A percentile compares a stretch with the other conserved stretches of the same genome.
Evolutionary conservation across 2,329 filamentous ascomycete species (phyloP).

Genomic region (Cytospora chrysosperma): DNA sequence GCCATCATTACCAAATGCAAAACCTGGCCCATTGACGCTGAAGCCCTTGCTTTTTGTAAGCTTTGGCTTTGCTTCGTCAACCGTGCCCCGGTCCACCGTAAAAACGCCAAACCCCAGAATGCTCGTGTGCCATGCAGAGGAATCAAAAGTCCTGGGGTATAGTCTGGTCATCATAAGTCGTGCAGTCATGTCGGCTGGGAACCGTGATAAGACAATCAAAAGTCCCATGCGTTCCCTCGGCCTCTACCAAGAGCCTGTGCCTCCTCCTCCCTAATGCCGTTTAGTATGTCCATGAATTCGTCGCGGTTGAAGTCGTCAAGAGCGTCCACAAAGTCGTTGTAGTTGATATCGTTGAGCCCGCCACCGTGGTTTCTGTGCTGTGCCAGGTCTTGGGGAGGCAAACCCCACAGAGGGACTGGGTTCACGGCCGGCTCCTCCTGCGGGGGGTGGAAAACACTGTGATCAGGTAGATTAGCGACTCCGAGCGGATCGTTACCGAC

Average conservation of each 20-base stretch:
- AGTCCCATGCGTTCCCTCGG: neutral
- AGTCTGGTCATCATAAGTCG: slow-evolving; percentile 1
- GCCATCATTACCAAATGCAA: neutral
- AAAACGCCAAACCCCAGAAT: neutral
- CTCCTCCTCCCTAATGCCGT: neutral
- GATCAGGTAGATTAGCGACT: slow-evolving; percentile 13
- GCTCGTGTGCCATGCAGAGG: neutral
- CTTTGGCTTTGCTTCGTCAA: neutral
- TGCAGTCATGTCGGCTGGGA: neutral
- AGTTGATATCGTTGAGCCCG: neutral
- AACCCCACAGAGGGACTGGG: neutral
- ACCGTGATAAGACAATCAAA: neutral
- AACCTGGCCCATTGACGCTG: neutral
- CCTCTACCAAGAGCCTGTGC: neutral
- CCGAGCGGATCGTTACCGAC: slow-evolving; percentile 6
- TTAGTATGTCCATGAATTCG: neutral
- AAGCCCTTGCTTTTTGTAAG: neutral
- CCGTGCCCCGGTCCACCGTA: neutral
- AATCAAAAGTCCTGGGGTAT: neutral
- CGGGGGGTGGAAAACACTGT: neutral
- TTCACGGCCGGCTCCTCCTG: slow-evolving; percentile 1
- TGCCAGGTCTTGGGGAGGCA: neutral
- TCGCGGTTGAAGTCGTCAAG: neutral
- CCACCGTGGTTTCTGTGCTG: neutral
- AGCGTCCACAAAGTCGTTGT: neutral